Evolutionary conservation across 495 filamentous ascomycete genomes (phyloP).

Genomic region (Aspergillus olivimuriae): DNA sequence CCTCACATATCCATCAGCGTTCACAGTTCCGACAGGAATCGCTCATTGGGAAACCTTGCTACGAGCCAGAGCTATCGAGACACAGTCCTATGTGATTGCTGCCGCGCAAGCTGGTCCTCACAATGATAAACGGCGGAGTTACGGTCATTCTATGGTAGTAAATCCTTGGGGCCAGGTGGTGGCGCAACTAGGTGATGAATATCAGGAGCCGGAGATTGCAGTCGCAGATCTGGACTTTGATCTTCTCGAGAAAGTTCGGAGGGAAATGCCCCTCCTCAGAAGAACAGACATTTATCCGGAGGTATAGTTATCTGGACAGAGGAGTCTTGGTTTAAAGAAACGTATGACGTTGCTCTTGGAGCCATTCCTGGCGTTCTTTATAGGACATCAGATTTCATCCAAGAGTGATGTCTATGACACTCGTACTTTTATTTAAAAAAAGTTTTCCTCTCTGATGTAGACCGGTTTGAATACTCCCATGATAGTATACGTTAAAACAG

Average conservation of each 20-base stretch:
- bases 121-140: slow-evolving; percentile 73
- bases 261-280: slow-evolving; percentile 58
- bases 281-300: slow-evolving; percentile 58
- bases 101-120: slow-evolving; percentile 80
- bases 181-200: slow-evolving; percentile 50
- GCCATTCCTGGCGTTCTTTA: too few species aligned
- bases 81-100: slow-evolving; percentile 79
- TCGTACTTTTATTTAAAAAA: slow-evolving; percentile 18
- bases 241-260: slow-evolving; percentile 45
- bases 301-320: slow-evolving; percentile 25
- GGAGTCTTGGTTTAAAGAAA: too few species aligned
- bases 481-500: slow-evolving; percentile 30
- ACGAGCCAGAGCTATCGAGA: slow-evolving; percentile 81
- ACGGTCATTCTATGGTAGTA: slow-evolving; percentile 84
- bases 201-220: slow-evolving; percentile 45
- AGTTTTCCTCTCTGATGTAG: slow-evolving; percentile 24
- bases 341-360: too few species aligned
- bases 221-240: slow-evolving; percentile 46
- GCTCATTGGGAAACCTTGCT: slow-evolving; percentile 83
- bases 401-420: slow-evolving; percentile 1
- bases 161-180: slow-evolving; percentile 82
- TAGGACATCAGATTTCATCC: not conserved
- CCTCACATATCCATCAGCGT: slow-evolving; percentile 84
- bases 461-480: slow-evolving; percentile 21
- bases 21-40: slow-evolving; percentile 78